Conservation (phyloP, 495 filamentous ascomycete genomes). For the Neurospora tetrasperma region DNA sequence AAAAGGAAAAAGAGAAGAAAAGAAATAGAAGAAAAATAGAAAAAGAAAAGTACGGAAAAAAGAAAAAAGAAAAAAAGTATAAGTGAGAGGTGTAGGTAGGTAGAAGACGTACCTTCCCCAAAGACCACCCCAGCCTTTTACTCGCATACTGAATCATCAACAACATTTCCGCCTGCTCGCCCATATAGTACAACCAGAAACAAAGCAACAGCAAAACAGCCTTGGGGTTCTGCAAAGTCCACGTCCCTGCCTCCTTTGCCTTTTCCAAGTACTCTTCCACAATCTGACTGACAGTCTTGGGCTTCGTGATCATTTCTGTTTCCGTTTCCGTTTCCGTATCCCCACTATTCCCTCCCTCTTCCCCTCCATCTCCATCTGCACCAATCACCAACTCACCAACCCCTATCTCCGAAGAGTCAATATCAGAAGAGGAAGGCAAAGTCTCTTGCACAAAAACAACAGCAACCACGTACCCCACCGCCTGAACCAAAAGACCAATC, state of each 20-base stretch:
- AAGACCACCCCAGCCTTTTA: slow-evolving; percentile 41
- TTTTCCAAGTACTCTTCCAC: not conserved
- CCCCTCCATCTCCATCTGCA: no score
- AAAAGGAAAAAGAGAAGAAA: no score
- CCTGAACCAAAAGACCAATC: slow-evolving; percentile 33
- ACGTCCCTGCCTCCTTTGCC: not conserved
- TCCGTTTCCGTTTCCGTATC: not conserved
- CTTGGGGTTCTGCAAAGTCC: not conserved
- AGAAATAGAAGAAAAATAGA: no score
- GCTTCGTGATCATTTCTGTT: not conserved
- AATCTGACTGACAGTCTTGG: not conserved
- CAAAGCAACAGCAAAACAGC: not conserved
- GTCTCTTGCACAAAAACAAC: slow-evolving; percentile 35
- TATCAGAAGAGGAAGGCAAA: slow-evolving; percentile 4
- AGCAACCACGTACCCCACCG: slow-evolving; percentile 14
- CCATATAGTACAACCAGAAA: slow-evolving; percentile 4
- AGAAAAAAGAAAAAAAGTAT: no score
- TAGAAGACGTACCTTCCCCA: slow-evolving; percentile 14
- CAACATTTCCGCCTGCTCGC: slow-evolving; percentile 10
- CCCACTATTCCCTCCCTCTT: no score
- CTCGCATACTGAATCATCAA: slow-evolving; percentile 42
- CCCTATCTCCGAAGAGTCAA: no score
- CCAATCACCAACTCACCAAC: no score
- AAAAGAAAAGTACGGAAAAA: no score
- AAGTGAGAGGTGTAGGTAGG: not conserved